Conservation (phyloP, 2,329 filamentous ascomycete species). For the Alternaria consortialis region DNA sequence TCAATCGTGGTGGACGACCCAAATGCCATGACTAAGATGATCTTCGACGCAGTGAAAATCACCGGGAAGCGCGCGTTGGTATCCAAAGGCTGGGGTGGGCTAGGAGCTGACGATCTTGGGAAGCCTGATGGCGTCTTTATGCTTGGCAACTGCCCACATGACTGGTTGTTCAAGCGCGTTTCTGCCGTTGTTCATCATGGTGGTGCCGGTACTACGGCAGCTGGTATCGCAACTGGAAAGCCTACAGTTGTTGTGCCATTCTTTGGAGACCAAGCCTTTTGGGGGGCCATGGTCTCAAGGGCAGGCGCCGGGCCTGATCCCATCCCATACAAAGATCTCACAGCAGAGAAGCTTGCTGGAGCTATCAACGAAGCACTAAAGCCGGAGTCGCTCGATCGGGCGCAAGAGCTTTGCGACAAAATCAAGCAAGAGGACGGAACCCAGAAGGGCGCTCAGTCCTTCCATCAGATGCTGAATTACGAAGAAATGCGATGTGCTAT, state of each 20-base stretch:
- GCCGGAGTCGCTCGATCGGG: conserved; percentile 48
- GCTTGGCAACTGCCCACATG: conserved; percentile 85
- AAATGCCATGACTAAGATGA: conserved; percentile 53
- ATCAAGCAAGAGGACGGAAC: conserved; percentile 51
- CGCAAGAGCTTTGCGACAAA: conserved; percentile 48
- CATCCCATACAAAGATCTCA: conserved; percentile 52
- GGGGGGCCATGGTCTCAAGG: conserved; percentile 53
- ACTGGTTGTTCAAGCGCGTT: conserved; percentile 86
- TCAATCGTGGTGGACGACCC: conserved; percentile 55
- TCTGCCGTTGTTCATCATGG: conserved; percentile 87
- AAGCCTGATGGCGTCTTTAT: conserved; percentile 82
- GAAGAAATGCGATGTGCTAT: conserved; percentile 50
- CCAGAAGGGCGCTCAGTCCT: conserved; percentile 50
- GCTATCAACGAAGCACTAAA: conserved; percentile 51
- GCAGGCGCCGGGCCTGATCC: conserved; percentile 54
- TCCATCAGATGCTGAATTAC: conserved; percentile 51
- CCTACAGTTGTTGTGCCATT: conserved; percentile 88
- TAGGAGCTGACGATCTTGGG: conserved; percentile 71
- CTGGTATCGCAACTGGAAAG: conserved; percentile 80
- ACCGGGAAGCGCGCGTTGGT: conserved; percentile 80
- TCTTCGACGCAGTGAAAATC: conserved; percentile 55
- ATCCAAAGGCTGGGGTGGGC: conserved; percentile 87
- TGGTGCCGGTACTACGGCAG: conserved; percentile 86
- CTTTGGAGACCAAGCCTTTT: conserved; percentile 60
- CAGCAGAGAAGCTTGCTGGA: conserved; percentile 50